Conservation (phyloP, 768 basidiomycete genomes). For the Tricholoma sp. region DNA sequence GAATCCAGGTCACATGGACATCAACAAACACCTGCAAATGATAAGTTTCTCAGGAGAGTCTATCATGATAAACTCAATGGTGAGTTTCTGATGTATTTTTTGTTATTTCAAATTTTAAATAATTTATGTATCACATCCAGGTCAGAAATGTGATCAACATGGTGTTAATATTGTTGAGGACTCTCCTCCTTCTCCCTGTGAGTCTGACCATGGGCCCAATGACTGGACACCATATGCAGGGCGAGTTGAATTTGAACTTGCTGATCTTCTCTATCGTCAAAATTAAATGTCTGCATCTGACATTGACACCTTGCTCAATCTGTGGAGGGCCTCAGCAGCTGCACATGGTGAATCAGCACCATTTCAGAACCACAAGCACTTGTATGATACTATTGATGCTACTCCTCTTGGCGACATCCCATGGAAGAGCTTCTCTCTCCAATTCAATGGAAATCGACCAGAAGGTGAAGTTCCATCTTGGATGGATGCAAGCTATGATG, state of each 20-base stretch:
- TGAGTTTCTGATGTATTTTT: background rate
- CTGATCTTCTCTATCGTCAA: background rate
- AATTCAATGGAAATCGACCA: constrained; percentile 13
- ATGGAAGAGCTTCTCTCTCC: constrained; percentile 9
- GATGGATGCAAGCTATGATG: background rate
- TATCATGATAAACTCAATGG: background rate
- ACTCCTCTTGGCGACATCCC: constrained; percentile 14
- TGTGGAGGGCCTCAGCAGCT: constrained; percentile 12
- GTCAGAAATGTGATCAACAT: background rate
- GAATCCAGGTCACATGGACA: background rate
- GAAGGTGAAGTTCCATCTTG: constrained; percentile 4
- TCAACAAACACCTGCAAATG: background rate
- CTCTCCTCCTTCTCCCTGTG: background rate
- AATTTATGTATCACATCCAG: background rate
- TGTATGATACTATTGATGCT: constrained; percentile 24
- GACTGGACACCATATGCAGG: background rate
- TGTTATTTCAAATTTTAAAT: background rate
- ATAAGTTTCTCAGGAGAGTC: background rate
- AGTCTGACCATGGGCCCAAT: background rate
- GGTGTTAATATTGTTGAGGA: background rate
- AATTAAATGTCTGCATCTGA: background rate
- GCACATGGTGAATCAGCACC: constrained; percentile 11
- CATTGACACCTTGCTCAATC: constrained; percentile 9
- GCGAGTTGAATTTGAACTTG: background rate
- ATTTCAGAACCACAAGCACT: constrained; percentile 17